Conservation (phyloP, 768 basidiomycete species). For the Boletus barrowsii region DNA sequence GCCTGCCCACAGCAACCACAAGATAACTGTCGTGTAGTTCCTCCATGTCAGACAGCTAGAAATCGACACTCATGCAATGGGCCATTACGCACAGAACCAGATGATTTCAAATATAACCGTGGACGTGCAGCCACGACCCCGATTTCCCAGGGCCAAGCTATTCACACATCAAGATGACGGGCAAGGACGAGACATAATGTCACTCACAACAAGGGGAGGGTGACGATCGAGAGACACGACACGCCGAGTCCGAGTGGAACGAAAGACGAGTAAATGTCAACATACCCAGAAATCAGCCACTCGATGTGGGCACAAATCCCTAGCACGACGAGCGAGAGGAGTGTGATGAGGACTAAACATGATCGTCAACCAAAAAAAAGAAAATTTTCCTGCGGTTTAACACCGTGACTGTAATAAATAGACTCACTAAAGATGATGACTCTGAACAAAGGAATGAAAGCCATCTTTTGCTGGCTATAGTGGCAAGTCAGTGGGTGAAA, state of each 20-base stretch:
- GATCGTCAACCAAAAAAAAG: background rate
- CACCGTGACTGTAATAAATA: background rate
- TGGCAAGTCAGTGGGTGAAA: background rate
- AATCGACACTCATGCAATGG: no score
- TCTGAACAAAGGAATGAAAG: conserved; percentile 26
- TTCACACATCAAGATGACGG: background rate
- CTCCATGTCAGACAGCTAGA: background rate
- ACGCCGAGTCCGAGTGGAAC: conserved; percentile 15
- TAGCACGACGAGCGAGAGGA: conserved; percentile 18
- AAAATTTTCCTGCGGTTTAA: background rate
- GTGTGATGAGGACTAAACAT: conserved; percentile 10
- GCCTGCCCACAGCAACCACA: conserved; percentile 25
- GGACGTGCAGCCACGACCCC: conserved; percentile 15
- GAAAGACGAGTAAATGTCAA: conserved; percentile 2
- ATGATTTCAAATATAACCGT: conserved; percentile 24
- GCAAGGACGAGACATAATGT: background rate
- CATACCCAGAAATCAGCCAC: conserved; percentile 8
- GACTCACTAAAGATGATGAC: conserved; percentile 20
- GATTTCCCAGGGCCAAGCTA: conserved; percentile 18
- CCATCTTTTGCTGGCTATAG: conserved; percentile 14
- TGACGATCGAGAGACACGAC: conserved; percentile 14
- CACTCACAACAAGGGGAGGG: conserved; percentile 27
- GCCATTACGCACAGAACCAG: conserved; percentile 24
- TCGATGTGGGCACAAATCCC: conserved; percentile 22
- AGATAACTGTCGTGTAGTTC: conserved; percentile 8